Base-by-base conservation (phyloP, 1,139 yeast species). In the Suhomyces bolitotheri region DNA sequence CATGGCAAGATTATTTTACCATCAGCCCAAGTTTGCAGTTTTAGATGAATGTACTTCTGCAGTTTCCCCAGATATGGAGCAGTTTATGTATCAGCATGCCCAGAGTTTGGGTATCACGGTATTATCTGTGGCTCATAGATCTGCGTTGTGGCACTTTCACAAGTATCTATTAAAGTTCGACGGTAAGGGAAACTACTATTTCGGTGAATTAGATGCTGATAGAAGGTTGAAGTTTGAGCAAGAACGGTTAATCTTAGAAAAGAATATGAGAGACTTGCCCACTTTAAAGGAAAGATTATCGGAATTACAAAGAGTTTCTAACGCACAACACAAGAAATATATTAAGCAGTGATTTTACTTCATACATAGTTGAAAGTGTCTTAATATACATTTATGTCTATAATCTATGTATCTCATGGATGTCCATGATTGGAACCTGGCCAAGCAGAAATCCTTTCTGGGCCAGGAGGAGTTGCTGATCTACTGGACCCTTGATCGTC, bases 1-100 rank as follows among this genome's bases (percentile, higher is more conserved):
- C 11, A 84, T 90, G 88, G 96, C 95, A 2, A 75, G 97, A 50
- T 70, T 90, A 58, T 90, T 85, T 55, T 90, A 89, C 55, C 97
- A 90, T 58, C 76, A 75, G 52, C 97, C 97, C 2, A 83, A 80
- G 60, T 90, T 88, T 68, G 97, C 97, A 0, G 96, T 90, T 19
- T 69, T 90, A 46, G 97, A 90, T 62, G 97, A 90, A 63, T 90
- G 97, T 61, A 90, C 97, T 0, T 87, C 96, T 5, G 92, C 96
- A 1, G 95, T 89, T 2, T 82, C 96, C 0, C 86, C 95, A 14
- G 88, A 84, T 44, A 83, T 89, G 80, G 97, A 90, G 58, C 88
- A 84, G 43, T 80, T 82, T 49, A 88, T 92, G 88, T 90, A 90
- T 56, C 64, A 79, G 34, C 87, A 86, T 55, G 96, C 97, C 0